phyloP scores from a whole-genome alignment of 768 basidiomycete species.

The Tulasnella sp. region DNA sequence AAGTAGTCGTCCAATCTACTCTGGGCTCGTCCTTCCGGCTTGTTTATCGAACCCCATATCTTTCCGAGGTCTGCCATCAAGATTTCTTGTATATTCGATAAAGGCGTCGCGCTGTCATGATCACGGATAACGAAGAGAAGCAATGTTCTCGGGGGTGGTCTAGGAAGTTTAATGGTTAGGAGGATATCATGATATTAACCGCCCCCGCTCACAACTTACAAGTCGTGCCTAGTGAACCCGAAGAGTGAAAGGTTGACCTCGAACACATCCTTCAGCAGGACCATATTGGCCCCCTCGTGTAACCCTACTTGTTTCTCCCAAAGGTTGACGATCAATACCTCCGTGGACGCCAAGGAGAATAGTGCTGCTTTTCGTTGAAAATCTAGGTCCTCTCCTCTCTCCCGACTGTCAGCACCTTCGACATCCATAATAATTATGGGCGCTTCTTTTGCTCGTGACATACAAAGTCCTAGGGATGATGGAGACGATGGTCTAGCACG shows the following conservation, averaged over 20 bases:
- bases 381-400: slow-evolving; percentile 98
- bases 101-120: slow-evolving; percentile 84
- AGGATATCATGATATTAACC: background rate
- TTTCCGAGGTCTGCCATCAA: slow-evolving; percentile 76
- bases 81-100: slow-evolving; percentile 79
- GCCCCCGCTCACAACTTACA: slow-evolving; percentile 34
- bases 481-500: background rate
- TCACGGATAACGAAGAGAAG: slow-evolving; percentile 99
- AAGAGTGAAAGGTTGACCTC: slow-evolving; percentile 95
- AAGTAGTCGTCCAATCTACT: slow-evolving; percentile 80
- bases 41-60: slow-evolving; percentile 88
- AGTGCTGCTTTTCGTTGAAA: slow-evolving; percentile 98
- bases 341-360: slow-evolving; percentile 93
- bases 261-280: slow-evolving; percentile 94
- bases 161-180: slow-evolving; percentile 22
- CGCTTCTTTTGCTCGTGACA: slow-evolving; percentile 82
- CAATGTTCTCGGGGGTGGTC: slow-evolving; percentile 75
- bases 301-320: slow-evolving; percentile 99
- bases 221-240: slow-evolving; percentile 74
- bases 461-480: slow-evolving; percentile 76
- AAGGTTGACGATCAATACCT: slow-evolving; percentile 88
- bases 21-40: slow-evolving; percentile 74
- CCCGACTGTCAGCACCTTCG: slow-evolving; percentile 95
- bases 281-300: slow-evolving; percentile 99
- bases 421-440: slow-evolving; percentile 98